Evolutionary conservation across 768 basidiomycete genomes (phyloP), one percentile per base, ranked within the genome.

Genomic region (Boletales sp.): DNA sequence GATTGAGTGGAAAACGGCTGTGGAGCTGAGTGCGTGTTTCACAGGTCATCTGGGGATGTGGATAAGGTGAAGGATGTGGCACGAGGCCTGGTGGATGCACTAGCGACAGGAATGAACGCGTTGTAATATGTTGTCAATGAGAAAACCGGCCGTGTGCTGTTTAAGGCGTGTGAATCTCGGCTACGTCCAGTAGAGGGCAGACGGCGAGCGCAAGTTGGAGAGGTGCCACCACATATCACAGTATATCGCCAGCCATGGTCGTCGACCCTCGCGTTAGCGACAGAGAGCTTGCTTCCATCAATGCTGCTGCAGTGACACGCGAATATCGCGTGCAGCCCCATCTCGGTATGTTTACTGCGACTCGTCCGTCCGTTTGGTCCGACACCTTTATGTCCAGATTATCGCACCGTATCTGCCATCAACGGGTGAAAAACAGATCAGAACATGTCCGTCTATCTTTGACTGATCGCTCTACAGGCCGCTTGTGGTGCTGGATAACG

Each of bases 371-470:
- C 19, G 24, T 35, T 36, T 41, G 44, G 32, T 40, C 49, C 45
- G 43, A 60, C 56, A 5, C 43, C 41, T 14, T 59, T 58, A 43
- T 43, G 40, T 57, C 24, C 65, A 94, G 94, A 97, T 72, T 97
- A 97, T 74, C 82, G 92, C 55, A 97, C 94, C n/a, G 97, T 99
- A 45, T 93, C 94, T 62, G 95, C 94, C 54, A 88, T 98, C 72
- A 98, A 98, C 64, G 97, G 95, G 94, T 90, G 64, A 72, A 82
- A 69, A 27, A 30, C 14, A 42, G 41, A 41, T 35, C 24, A 10
- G 37, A 45, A 13, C 39, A 19, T 19, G 47, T 43, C 19, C 21
- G 41, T 21, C 7, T 30, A 47, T 49, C 45, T 49, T 48, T 52
- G 31, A 56, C 52, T 47, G 45, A 52, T 40, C 31, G 27, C 42